Base-by-base conservation (phyloP, 306 rosid genomes). In the Castanea sativa region DNA sequence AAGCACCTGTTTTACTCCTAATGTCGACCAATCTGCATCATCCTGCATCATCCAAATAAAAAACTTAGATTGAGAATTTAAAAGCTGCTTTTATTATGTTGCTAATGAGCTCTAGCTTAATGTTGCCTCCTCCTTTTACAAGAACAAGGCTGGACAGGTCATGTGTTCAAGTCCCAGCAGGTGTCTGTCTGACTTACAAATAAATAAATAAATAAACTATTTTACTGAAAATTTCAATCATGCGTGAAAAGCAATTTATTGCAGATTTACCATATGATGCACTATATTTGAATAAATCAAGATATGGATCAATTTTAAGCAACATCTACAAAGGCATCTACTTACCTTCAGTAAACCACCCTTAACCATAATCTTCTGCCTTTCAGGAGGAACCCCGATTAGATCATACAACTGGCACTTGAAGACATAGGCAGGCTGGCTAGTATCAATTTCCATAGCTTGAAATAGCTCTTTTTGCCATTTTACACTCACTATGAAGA, bases 311-410 rank as follows among this genome's bases (percentile, higher is more conserved):
- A 56, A 41, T 1, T 71, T 73, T 25, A 49, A 79, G 70, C 70
- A 63, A 19, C 72, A 19, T 33, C 19, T 8, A 67, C 52, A 67
- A 67, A 67, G 51, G 6, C 72, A 73, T 72, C 75, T 58, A 77
- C 76, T 80, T 75, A 91, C 99, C 97, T 96, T 96, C 83, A 96
- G 75, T 77, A 96, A 82, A 78, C 98, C 99, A 81, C 99, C 99
- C 88, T 96, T 96, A 53, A 96, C 97, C 99, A 96, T 96, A 79
- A 96, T 93, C 56, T 96, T 96, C 84, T 93, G 99, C 80, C 99
- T 96, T 79, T 93, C 98, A 38, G 98, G 97, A 85, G 98, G 96
- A 4, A 96, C 99, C 64, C 98, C 99, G 0, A 98, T 96, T 80
- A 96, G 88, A 89, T 91, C 98, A 74, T 55, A 96, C 85, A 96